A percentile compares a stretch with the other conserved stretches of the same genome.
phyloP scores from a whole-genome alignment of 164 flowering plant species.

The Aristolochia fimbriata region DNA sequence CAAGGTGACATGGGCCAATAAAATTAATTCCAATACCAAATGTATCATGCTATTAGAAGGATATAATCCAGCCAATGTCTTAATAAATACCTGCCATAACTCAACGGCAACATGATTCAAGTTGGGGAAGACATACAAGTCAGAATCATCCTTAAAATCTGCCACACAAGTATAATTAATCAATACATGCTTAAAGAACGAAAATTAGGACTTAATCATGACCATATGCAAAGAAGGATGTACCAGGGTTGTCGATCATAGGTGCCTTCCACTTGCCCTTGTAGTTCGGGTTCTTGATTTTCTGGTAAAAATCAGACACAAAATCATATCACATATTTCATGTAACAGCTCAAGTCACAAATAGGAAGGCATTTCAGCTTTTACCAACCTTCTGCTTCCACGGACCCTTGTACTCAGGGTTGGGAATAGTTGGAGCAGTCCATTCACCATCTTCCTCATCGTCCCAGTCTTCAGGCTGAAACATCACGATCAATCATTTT shows the following conservation, averaged over 20 bases:
- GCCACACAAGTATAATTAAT: neutral
- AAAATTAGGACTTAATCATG: neutral
- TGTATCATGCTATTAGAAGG: neutral
- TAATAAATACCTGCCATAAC: conserved; percentile 42
- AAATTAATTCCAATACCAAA: neutral
- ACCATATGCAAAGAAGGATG: neutral
- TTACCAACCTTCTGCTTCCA: conserved; percentile 41
- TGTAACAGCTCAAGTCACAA: neutral
- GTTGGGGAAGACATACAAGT: conserved; percentile 42
- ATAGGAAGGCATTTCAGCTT: neutral
- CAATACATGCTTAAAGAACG: neutral
- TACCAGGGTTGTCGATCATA: conserved; percentile 53
- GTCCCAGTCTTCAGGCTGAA: conserved; percentile 52
- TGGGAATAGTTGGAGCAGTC: conserved; percentile 38
- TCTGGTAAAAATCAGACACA: conserved; percentile 16
- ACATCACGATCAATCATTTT: neutral
- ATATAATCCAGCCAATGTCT: neutral
- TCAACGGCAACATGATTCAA: conserved; percentile 46
- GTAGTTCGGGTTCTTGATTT: conserved; percentile 51
- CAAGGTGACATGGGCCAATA: neutral
- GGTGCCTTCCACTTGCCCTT: conserved; percentile 58
- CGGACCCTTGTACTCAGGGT: conserved; percentile 50
- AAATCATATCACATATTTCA: neutral
- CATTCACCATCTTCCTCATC: conserved; percentile 61
- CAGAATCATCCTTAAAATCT: conserved; percentile 55